These are phyloP conservation scores for Scedosporium apiospermum DNA, from an alignment of 2,329 filamentous ascomycete species.

Conservation along the genomic window DNA sequence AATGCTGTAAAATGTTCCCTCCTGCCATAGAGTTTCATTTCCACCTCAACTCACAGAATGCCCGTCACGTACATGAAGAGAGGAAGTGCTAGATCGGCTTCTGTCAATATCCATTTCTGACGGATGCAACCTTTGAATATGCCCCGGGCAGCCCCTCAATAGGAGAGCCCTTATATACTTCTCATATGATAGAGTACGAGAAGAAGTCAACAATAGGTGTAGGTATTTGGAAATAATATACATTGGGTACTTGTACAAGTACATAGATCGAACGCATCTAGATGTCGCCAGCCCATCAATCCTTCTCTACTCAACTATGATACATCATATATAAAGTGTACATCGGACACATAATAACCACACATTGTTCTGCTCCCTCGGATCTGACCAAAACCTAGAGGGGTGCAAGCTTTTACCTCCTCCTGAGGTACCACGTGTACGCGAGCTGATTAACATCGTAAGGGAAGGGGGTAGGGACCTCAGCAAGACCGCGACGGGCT, in stretches of 20 bases:
- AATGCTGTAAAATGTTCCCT: neutral
- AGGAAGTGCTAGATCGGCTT: too few relatives aligned
- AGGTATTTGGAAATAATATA: constrained; percentile 1
- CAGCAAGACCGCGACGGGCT: constrained; percentile 67
- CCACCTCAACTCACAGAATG: too few relatives aligned
- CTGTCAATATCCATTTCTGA: too few relatives aligned
- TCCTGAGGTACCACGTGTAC: constrained; percentile 88
- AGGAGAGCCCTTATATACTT: too few relatives aligned
- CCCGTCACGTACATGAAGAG: too few relatives aligned
- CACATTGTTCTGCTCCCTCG: neutral
- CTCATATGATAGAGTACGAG: neutral
- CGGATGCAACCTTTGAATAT: too few relatives aligned
- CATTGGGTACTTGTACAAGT: neutral
- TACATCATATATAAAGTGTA: constrained; percentile 1
- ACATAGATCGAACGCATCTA: neutral
- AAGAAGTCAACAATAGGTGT: neutral
- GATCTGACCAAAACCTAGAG: neutral
- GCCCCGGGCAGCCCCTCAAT: too few relatives aligned
- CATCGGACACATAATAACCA: neutral
- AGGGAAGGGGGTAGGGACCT: constrained; percentile 76
- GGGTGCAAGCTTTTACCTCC: constrained; percentile 43
- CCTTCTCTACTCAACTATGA: neutral
- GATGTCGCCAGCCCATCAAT: neutral
- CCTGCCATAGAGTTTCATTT: neutral
- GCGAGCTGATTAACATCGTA: constrained; percentile 65